These are phyloP conservation scores for Colletotrichum sp. DNA, from an alignment of 2,329 filamentous ascomycete species.

Conservation along the genomic window DNA sequence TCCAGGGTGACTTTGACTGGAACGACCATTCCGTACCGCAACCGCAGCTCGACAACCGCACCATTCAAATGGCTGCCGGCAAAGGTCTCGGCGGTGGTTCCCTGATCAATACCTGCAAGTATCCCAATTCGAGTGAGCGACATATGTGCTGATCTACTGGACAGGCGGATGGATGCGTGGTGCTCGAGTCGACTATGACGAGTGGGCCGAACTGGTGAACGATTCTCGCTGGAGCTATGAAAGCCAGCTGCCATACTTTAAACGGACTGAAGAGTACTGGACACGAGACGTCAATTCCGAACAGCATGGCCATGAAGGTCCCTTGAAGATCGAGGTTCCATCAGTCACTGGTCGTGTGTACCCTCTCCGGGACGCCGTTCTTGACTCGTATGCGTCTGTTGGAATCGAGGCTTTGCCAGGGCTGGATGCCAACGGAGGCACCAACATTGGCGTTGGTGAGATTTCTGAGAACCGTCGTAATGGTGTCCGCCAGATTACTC, in stretches of 20 bases:
- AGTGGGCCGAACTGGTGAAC: conserved; percentile 37
- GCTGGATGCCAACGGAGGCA: conserved; percentile 27
- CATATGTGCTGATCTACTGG: background rate
- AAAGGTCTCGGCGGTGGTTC: conserved; percentile 12
- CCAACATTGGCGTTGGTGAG: conserved; percentile 35
- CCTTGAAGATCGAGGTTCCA: conserved; percentile 35
- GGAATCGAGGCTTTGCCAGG: conserved; percentile 33
- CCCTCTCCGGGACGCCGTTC: conserved; percentile 38
- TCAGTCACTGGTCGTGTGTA: conserved; percentile 38
- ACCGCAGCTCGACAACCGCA: background rate
- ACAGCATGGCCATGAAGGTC: conserved; percentile 43
- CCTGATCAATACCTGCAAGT: conserved; percentile 3
- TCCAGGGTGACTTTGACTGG: conserved; percentile 36
- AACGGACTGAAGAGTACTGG: conserved; percentile 14
- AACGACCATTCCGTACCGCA: conserved; percentile 33
- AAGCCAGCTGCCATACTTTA: conserved; percentile 26
- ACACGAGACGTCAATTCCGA: conserved; percentile 31
- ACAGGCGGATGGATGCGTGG: conserved; percentile 47
- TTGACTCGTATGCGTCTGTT: conserved; percentile 44
- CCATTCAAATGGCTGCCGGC: background rate
- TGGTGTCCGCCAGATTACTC: conserved; percentile 27
- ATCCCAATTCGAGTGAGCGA: background rate
- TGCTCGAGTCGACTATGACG: conserved; percentile 46
- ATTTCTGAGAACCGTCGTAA: conserved; percentile 29
- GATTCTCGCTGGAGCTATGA: conserved; percentile 47